Conservation (phyloP, 78 protist species). For the Thecamonas trahens region DNA sequence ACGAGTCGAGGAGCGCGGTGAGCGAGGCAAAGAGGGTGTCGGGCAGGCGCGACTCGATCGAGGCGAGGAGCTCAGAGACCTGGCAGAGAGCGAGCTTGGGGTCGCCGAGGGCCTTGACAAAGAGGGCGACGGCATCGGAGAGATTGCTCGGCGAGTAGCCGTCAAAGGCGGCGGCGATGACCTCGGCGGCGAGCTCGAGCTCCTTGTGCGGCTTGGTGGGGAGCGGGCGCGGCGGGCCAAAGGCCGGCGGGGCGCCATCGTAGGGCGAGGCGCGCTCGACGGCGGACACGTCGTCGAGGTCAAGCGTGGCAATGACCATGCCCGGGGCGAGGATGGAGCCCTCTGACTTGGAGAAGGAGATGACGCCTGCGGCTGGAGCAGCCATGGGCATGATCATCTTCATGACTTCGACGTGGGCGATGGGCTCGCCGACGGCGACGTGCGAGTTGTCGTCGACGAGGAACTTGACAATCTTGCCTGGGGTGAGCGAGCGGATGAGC, state of each 20-base stretch:
- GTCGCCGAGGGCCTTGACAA: slow-evolving; percentile 31
- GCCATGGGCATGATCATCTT: slow-evolving; percentile 88
- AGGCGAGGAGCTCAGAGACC: not conserved
- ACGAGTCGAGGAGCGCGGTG: not conserved
- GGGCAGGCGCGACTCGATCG: not conserved
- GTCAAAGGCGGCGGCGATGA: slow-evolving; percentile 17
- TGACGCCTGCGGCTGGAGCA: slow-evolving; percentile 57
- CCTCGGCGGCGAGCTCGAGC: not conserved
- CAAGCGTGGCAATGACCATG: slow-evolving; percentile 75
- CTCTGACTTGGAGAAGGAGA: slow-evolving; percentile 17
- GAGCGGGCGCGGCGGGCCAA: not conserved
- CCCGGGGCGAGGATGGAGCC: slow-evolving; percentile 83
- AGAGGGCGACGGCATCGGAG: not conserved
- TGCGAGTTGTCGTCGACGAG: slow-evolving; percentile 73
- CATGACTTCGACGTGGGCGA: slow-evolving; percentile 92
- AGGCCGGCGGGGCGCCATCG: not conserved
- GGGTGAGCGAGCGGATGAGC: slow-evolving; percentile 55
- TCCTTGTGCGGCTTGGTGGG: not conserved
- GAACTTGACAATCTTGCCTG: slow-evolving; percentile 86
- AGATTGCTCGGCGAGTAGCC: slow-evolving; percentile 29
- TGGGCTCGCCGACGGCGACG: slow-evolving; percentile 62
- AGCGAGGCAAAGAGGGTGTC: not conserved
- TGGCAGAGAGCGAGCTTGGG: slow-evolving; percentile 44
- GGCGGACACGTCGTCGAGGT: slow-evolving; percentile 59
- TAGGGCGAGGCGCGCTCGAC: slow-evolving; percentile 18